A percentile compares a stretch with the other conserved stretches of the same genome.
These are phyloP conservation scores for Eurotiales sp. DNA, from an alignment of 2,329 filamentous ascomycete species.

Conservation along the genomic window DNA sequence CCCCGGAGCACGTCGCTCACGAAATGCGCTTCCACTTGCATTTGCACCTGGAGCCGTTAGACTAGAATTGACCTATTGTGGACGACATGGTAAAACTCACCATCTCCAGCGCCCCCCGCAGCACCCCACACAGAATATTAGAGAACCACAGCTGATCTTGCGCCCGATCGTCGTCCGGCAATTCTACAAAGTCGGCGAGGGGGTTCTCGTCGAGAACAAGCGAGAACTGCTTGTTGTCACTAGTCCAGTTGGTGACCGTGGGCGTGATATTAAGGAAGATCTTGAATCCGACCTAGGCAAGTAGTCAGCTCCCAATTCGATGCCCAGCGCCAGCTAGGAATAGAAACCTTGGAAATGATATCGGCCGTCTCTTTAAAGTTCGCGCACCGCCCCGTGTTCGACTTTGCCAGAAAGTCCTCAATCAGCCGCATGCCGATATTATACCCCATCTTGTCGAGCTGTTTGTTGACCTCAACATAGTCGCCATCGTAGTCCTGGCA, in stretches of 20 bases:
- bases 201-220: conserved; percentile 96
- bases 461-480: conserved; percentile 93
- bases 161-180: conserved; percentile 90
- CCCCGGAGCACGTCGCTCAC: conserved; percentile 89
- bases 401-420: conserved; percentile 96
- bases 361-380: conserved; percentile 97
- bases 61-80: not conserved
- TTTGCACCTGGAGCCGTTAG: conserved; percentile 62
- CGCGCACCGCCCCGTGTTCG: conserved; percentile 79
- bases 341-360: conserved; percentile 80
- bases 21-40: conserved; percentile 97
- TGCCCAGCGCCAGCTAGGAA: not conserved
- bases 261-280: conserved; percentile 98
- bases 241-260: conserved; percentile 90
- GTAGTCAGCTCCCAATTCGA: conserved; percentile 1
- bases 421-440: conserved; percentile 95
- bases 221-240: conserved; percentile 93
- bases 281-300: conserved; percentile 83
- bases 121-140: conserved; percentile 90
- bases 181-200: conserved; percentile 91
- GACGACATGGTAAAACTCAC: conserved; percentile 46
- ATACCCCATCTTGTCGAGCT: conserved; percentile 98
- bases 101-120: conserved; percentile 92
- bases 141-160: conserved; percentile 99
- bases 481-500: conserved; percentile 95